Percentiles rank a stretch among this genome's conserved stretches.
Conservation (phyloP, 306 rosid species). For the Psophocarpus tetragonolobus region DNA sequence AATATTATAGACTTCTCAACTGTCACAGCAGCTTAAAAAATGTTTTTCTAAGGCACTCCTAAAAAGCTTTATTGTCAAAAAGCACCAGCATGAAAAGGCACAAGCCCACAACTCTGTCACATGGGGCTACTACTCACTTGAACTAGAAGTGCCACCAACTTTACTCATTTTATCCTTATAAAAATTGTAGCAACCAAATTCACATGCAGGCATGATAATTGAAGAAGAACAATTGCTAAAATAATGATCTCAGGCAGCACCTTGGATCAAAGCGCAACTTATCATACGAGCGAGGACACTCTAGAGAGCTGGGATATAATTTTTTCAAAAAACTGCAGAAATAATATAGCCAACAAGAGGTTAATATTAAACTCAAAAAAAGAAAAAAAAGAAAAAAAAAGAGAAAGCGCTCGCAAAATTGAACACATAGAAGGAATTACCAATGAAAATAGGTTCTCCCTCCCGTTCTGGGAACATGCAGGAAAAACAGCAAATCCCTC, state of each 20-base stretch:
- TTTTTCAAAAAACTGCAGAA: conserved; percentile 75
- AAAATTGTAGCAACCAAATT: not conserved
- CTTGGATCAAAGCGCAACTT: conserved; percentile 97
- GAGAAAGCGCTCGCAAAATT: not conserved
- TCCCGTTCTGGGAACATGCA: conserved; percentile 95
- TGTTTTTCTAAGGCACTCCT: conserved; percentile 23
- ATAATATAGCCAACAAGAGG: conserved; percentile 35
- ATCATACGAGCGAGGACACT: conserved; percentile 96
- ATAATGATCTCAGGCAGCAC: conserved; percentile 38
- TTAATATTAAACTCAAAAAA: no score
- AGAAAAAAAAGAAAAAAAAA: no score
- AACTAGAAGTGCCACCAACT: conserved; percentile 7
- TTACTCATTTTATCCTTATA: conserved; percentile 17
- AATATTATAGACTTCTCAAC: conserved; percentile 3
- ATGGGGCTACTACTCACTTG: not conserved
- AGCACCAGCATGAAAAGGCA: conserved; percentile 5
- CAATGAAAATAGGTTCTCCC: conserved; percentile 93
- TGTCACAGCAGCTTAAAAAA: conserved; percentile 13
- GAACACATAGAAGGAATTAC: conserved; percentile 36
- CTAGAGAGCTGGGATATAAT: conserved; percentile 74
- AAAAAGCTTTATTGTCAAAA: conserved; percentile 13
- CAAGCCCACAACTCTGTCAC: conserved; percentile 12
- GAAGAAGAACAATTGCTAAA: not conserved
- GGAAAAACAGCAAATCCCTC: conserved; percentile 82
- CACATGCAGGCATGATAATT: not conserved